A percentile compares a stretch with the other conserved stretches of the same genome.
These are phyloP conservation scores for Takashimella koratensis DNA, from an alignment of 1,284 basidiomycete species.

Conservation along the genomic window DNA sequence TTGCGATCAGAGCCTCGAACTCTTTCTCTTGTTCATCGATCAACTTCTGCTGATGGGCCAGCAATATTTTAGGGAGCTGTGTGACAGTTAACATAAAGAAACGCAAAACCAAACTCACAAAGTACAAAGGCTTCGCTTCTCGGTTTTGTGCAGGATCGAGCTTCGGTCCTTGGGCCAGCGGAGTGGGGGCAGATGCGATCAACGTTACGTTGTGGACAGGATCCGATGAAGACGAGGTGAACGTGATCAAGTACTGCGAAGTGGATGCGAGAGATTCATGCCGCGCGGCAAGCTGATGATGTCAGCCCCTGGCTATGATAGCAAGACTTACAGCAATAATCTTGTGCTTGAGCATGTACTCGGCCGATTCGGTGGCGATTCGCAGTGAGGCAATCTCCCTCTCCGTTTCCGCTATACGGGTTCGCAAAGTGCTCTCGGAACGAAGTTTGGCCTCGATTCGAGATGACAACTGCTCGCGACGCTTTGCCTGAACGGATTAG, in stretches of 20 bases:
- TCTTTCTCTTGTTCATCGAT: constrained; percentile 29
- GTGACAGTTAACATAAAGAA: not conserved
- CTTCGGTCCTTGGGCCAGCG: constrained; percentile 32
- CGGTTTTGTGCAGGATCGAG: constrained; percentile 20
- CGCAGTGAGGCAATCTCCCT: constrained; percentile 37
- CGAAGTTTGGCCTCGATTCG: constrained; percentile 42
- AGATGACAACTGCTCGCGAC: constrained; percentile 40
- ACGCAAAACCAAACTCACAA: constrained; percentile 24
- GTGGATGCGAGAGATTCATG: constrained; percentile 33
- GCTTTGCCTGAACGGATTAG: constrained; percentile 27
- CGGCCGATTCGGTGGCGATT: constrained; percentile 36
- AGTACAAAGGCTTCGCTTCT: constrained; percentile 38
- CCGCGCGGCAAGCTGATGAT: constrained; percentile 34
- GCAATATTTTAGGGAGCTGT: constrained; percentile 42
- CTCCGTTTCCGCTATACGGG: constrained; percentile 39
- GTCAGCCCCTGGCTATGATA: constrained; percentile 3
- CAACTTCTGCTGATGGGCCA: constrained; percentile 37
- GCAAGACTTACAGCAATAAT: constrained; percentile 37
- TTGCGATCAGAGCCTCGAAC: constrained; percentile 29
- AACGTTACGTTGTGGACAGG: constrained; percentile 23
- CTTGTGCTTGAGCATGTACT: constrained; percentile 38
- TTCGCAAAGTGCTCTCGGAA: constrained; percentile 34
- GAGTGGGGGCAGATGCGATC: constrained; percentile 34
- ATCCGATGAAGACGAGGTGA: constrained; percentile 15
- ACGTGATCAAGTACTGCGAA: constrained; percentile 38